These are phyloP conservation scores for Fusarium burgessii DNA, from an alignment of 2,329 filamentous ascomycete species.

Conservation along the genomic window DNA sequence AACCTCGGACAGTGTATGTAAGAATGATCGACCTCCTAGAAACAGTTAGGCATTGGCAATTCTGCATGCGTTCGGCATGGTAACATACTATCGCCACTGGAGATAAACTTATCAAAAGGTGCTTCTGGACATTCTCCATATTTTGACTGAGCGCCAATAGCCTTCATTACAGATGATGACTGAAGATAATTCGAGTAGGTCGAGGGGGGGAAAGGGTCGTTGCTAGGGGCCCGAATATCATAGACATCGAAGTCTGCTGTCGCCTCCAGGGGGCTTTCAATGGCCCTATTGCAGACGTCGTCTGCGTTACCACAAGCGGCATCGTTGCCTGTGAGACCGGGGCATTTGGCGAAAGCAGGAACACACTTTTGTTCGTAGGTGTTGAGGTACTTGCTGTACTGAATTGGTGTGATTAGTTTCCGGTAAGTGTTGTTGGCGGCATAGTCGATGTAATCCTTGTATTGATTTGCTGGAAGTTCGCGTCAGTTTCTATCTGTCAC, in stretches of 20 bases:
- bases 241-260: conserved; percentile 58
- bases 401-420: conserved; percentile 41
- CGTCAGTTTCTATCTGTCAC: neutral
- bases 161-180: conserved; percentile 27
- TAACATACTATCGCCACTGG: conserved; percentile 41
- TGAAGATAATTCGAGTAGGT: conserved; percentile 34
- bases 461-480: conserved; percentile 30
- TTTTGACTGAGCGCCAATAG: conserved; percentile 36
- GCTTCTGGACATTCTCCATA: conserved; percentile 37
- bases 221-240: conserved; percentile 54
- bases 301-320: conserved; percentile 45
- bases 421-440: conserved; percentile 51
- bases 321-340: conserved; percentile 29
- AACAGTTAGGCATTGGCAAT: neutral
- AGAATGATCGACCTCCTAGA: conserved; percentile 57
- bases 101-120: conserved; percentile 29
- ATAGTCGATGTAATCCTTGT: conserved; percentile 48
- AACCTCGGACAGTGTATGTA: conserved; percentile 57
- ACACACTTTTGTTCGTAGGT: conserved; percentile 46
- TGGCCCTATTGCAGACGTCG: conserved; percentile 37
- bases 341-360: conserved; percentile 43
- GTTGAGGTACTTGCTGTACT: conserved; percentile 39
- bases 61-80: accelerated
- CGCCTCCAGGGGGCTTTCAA: conserved; percentile 24
- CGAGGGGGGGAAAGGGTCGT: conserved; percentile 32